These are phyloP conservation scores for Penicillium pulvis DNA, from an alignment of 495 filamentous ascomycete species.

Conservation along the genomic window DNA sequence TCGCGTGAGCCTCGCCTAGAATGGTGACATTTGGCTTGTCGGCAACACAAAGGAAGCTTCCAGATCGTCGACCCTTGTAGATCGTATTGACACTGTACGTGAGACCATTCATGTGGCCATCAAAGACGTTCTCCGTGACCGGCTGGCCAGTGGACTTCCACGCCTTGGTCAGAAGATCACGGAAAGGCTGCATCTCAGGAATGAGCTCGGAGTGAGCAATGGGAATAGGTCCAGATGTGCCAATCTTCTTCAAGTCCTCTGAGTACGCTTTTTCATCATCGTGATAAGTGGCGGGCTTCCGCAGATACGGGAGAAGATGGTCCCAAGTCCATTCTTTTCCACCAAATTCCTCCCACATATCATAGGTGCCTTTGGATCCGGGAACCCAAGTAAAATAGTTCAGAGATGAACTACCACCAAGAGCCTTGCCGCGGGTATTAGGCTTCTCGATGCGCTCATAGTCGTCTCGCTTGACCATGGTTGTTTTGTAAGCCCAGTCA, in stretches of 20 bases:
- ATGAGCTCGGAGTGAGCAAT: conserved; percentile 59
- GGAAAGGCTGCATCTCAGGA: conserved; percentile 55
- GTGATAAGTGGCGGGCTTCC: conserved; percentile 59
- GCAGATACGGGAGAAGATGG: conserved; percentile 48
- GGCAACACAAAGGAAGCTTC: conserved; percentile 52
- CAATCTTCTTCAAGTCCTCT: conserved; percentile 49
- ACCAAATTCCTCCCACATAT: conserved; percentile 59
- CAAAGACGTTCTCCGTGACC: conserved; percentile 57
- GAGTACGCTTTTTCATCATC: conserved; percentile 47
- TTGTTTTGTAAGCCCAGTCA: conserved; percentile 67
- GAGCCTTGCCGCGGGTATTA: conserved; percentile 56
- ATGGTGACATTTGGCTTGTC: conserved; percentile 60
- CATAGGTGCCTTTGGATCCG: conserved; percentile 55
- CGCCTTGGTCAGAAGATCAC: conserved; percentile 55
- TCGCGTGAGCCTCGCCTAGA: conserved; percentile 48
- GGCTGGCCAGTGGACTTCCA: conserved; percentile 57
- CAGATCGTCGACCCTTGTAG: conserved; percentile 58
- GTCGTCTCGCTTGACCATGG: conserved; percentile 61
- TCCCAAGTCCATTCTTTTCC: conserved; percentile 62
- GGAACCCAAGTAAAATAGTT: conserved; percentile 64
- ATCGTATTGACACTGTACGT: conserved; percentile 57
- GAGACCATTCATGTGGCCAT: conserved; percentile 58
- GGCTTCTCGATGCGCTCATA: conserved; percentile 65
- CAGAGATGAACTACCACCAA: conserved; percentile 53
- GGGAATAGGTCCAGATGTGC: conserved; percentile 51